Conservation (phyloP, 306 rosid species). For the Quercus engelmannii region DNA sequence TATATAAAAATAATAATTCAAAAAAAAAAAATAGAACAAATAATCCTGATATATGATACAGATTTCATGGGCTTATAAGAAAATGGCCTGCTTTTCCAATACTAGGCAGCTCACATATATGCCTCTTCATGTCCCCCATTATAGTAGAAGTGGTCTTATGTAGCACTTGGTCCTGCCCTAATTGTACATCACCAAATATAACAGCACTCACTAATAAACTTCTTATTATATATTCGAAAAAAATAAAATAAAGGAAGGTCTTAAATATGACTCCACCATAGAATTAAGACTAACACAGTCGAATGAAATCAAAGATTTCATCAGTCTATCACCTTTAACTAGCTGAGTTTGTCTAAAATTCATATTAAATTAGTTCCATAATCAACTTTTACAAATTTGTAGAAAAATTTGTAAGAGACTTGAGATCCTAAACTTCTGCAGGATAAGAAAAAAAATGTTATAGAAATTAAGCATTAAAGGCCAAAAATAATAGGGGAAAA, state of each 20-base stretch:
- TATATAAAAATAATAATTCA: not conserved
- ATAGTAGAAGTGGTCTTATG: constrained; percentile 31
- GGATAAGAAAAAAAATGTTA: not conserved
- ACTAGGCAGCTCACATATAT: constrained; percentile 21
- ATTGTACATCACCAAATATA: constrained; percentile 6
- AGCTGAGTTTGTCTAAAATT: not conserved
- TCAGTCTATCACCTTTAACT: too few species aligned
- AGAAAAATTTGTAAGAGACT: not conserved
- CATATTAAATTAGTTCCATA: not conserved
- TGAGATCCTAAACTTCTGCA: not conserved
- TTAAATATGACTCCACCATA: not conserved
- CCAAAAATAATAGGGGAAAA: not conserved
- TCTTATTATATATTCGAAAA: constrained; percentile 7
- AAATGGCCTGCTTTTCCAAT: constrained; percentile 43
- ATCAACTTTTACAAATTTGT: not conserved
- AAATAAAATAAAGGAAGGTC: not conserved
- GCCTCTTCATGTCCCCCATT: constrained; percentile 33
- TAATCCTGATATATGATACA: constrained; percentile 2
- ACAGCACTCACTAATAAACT: constrained; percentile 2
- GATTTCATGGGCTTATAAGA: constrained; percentile 19
- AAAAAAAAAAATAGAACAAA: not conserved
- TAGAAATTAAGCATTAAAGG: not conserved
- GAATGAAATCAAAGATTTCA: too few species aligned
- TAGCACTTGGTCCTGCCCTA: constrained; percentile 68
- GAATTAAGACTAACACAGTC: not conserved